Percentiles rank a stretch among this genome's conserved stretches.
Conservation (phyloP, 2,329 filamentous ascomycete genomes). For the Aspergillus persii region DNA sequence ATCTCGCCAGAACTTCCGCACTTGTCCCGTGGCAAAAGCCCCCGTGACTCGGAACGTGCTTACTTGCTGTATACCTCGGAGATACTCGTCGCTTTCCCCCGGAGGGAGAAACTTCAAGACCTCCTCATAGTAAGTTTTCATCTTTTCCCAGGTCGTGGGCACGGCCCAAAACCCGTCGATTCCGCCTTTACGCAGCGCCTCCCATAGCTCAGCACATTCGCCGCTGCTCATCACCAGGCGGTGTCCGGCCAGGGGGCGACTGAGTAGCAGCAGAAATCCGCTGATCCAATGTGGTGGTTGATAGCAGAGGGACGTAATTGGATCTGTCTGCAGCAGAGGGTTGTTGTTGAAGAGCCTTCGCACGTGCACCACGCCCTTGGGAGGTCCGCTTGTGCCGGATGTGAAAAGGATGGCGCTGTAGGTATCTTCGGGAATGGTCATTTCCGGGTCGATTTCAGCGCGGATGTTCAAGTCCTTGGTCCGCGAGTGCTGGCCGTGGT, state of each 20-base stretch:
- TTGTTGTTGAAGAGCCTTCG: not conserved
- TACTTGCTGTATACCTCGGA: not conserved
- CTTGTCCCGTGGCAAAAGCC: not conserved
- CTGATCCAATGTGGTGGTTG: not conserved
- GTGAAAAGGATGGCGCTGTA: slow-evolving; percentile 3
- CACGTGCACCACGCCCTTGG: slow-evolving; percentile 5
- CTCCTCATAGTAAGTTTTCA: not conserved
- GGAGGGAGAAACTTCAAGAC: not conserved
- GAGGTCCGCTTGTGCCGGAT: slow-evolving; percentile 6
- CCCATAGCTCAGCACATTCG: not conserved
- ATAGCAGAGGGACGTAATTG: not conserved
- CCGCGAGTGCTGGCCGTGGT: not conserved
- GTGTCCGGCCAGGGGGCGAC: not conserved
- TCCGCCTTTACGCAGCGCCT: not conserved
- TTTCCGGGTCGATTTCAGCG: not conserved
- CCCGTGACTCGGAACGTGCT: not conserved
- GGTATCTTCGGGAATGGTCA: not conserved
- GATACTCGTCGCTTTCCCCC: not conserved
- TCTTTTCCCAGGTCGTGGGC: not conserved
- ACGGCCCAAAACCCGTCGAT: not conserved
- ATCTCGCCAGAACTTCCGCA: not conserved
- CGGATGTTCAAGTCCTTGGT: not conserved
- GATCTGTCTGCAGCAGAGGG: not conserved
- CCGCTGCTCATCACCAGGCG: not conserved
- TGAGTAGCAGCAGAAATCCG: not conserved